Conservation (phyloP, 2,329 filamentous ascomycete genomes). For the Colletotrichum higginsianum region DNA sequence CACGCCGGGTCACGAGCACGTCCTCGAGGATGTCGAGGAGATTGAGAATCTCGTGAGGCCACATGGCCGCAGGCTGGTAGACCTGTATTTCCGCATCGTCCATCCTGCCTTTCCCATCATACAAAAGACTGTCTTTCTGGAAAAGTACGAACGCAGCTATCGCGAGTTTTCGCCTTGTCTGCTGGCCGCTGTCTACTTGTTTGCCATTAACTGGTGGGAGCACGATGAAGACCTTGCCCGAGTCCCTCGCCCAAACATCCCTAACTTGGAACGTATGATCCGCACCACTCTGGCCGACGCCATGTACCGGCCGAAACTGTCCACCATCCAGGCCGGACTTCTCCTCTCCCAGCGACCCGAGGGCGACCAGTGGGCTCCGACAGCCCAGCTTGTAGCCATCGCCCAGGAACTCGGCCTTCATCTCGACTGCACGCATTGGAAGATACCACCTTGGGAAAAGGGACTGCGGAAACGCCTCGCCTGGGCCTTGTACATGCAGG, state of each 20-base stretch:
- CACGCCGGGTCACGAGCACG: conserved; percentile 80
- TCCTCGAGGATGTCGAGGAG: conserved; percentile 76
- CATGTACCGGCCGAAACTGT: conserved; percentile 86
- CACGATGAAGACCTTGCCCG: conserved; percentile 77
- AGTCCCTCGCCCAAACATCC: conserved; percentile 79
- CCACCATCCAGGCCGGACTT: conserved; percentile 83
- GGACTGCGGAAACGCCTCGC: conserved; percentile 87
- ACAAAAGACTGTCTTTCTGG: conserved; percentile 84
- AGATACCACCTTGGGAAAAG: conserved; percentile 89
- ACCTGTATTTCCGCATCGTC: conserved; percentile 85
- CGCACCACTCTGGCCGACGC: conserved; percentile 81
- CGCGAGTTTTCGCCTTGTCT: conserved; percentile 83
- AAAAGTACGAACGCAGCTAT: conserved; percentile 82
- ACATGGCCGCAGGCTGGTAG: conserved; percentile 82
- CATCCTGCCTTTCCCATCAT: conserved; percentile 88
- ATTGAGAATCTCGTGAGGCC: conserved; percentile 84
- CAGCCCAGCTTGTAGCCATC: conserved; percentile 88
- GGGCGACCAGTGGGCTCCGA: conserved; percentile 86
- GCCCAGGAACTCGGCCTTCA: conserved; percentile 91
- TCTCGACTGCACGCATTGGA: conserved; percentile 89
- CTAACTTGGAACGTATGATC: conserved; percentile 80
- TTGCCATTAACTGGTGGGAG: conserved; percentile 92
- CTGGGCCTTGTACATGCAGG: conserved; percentile 95
- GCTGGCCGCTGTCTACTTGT: conserved; percentile 85
- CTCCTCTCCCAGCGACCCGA: conserved; percentile 82